Evolutionary conservation across 257 asterid genomes (phyloP).

Genomic region (Plectranthus barbatus): DNA sequence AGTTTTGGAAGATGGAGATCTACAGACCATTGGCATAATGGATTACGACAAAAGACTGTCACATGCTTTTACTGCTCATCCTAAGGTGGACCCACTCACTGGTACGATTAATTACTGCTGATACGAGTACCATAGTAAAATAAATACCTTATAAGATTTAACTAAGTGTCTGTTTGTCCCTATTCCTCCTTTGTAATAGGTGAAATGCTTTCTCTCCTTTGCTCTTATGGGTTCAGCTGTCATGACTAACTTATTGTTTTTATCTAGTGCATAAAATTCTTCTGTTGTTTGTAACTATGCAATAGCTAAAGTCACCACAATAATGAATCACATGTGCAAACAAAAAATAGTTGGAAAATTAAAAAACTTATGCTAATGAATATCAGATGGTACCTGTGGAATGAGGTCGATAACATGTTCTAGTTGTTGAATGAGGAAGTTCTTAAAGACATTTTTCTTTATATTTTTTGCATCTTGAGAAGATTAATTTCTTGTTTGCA

Average conservation of each 20-base stretch:
- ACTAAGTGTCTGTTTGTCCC: neutral
- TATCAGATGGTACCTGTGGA: neutral
- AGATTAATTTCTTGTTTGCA: neutral
- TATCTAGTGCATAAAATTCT: neutral
- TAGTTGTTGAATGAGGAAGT: neutral
- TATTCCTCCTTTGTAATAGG: neutral
- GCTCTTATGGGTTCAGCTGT: neutral
- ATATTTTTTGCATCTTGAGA: neutral
- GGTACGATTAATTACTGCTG: conserved; percentile 38
- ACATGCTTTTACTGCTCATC: conserved; percentile 93
- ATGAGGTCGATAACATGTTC: neutral
- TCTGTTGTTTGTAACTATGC: neutral
- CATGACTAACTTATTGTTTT: neutral
- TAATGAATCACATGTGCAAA: neutral
- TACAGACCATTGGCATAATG: conserved; percentile 82
- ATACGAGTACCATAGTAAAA: neutral
- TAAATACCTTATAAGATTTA: neutral
- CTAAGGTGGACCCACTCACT: conserved; percentile 87
- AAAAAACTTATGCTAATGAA: neutral
- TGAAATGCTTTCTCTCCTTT: neutral
- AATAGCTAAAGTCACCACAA: neutral
- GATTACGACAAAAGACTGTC: conserved; percentile 81
- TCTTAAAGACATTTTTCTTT: neutral
- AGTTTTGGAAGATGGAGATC: conserved; percentile 94
- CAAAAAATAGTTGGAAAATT: neutral